Conservation (phyloP, 1,139 yeast species). For the Lodderomyces jiufengensis region DNA sequence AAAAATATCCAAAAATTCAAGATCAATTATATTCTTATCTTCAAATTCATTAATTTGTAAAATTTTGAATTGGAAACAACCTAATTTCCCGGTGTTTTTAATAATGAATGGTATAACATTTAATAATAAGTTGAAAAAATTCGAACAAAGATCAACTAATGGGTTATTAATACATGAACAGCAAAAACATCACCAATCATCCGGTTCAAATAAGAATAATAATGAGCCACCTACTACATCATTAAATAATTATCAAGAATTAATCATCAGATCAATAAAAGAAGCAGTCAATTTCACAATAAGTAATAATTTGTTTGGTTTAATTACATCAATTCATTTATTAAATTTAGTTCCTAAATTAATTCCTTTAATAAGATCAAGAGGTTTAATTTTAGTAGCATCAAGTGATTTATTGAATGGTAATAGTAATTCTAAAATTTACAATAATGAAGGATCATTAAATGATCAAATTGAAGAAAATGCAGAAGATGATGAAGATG, state of each 20-base stretch:
- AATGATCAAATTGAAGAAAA: conserved; percentile 7
- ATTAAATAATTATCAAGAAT: conserved; percentile 33
- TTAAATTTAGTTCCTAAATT: conserved; percentile 72
- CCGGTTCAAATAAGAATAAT: not conserved
- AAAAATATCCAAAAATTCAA: conserved; percentile 22
- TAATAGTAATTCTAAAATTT: too few relatives aligned
- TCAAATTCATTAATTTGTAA: conserved; percentile 88
- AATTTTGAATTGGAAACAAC: conserved; percentile 95
- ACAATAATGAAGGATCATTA: too few relatives aligned
- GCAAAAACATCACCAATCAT: not conserved
- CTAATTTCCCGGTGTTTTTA: conserved; percentile 91
- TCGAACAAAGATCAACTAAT: conserved; percentile 43
- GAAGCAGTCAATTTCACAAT: conserved; percentile 66
- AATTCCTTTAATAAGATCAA: conserved; percentile 68
- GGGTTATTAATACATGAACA: conserved; percentile 32
- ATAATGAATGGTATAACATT: conserved; percentile 65
- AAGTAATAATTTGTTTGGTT: conserved; percentile 78
- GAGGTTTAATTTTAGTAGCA: conserved; percentile 82
- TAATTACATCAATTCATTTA: conserved; percentile 70
- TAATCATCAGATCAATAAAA: conserved; percentile 43
- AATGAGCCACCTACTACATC: not conserved
- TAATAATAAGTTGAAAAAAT: conserved; percentile 23
- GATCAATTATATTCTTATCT: conserved; percentile 80
- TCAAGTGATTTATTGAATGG: conserved; percentile 30
- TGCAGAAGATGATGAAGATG: conserved; percentile 32